phyloP scores from a whole-genome alignment of 2,329 filamentous ascomycete species.

The Bipolaris zeicola region DNA sequence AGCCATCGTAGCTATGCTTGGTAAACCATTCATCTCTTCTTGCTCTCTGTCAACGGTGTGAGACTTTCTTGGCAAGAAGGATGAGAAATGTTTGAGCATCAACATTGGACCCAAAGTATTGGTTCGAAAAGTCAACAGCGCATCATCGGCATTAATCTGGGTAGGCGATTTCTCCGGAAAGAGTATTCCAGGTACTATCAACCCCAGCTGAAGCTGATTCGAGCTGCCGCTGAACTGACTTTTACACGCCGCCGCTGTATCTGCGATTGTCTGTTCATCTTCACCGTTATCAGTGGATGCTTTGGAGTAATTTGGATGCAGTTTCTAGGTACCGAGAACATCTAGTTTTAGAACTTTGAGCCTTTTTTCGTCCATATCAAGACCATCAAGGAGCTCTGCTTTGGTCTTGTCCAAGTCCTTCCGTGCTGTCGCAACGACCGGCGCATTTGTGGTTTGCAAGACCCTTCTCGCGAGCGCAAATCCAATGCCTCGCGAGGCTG shows the following conservation, averaged over 20 bases:
- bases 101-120: constrained; percentile 78
- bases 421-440: constrained; percentile 66
- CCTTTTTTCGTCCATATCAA: constrained; percentile 55
- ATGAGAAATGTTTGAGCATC: constrained; percentile 75
- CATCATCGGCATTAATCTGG: constrained; percentile 66
- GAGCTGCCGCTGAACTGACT: constrained; percentile 56
- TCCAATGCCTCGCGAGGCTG: constrained; percentile 68
- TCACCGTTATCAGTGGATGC: neutral
- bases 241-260: constrained; percentile 61
- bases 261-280: constrained; percentile 68
- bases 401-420: constrained; percentile 58
- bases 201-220: constrained; percentile 68
- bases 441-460: constrained; percentile 61
- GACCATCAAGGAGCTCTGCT: constrained; percentile 56
- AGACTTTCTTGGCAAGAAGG: constrained; percentile 67
- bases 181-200: constrained; percentile 73
- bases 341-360: constrained; percentile 61
- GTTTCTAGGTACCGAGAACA: constrained; percentile 57
- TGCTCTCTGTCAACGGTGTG: constrained; percentile 8
- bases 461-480: constrained; percentile 65
- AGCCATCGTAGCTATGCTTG: constrained; percentile 68
- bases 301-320: neutral
- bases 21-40: constrained; percentile 36
- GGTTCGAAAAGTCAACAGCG: constrained; percentile 72
- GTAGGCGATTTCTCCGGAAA: constrained; percentile 72